Evolutionary conservation across 2,329 filamentous ascomycete species (phyloP), one percentile per base, ranked within the genome.

Genomic region (Clonostachys rhizophaga): DNA sequence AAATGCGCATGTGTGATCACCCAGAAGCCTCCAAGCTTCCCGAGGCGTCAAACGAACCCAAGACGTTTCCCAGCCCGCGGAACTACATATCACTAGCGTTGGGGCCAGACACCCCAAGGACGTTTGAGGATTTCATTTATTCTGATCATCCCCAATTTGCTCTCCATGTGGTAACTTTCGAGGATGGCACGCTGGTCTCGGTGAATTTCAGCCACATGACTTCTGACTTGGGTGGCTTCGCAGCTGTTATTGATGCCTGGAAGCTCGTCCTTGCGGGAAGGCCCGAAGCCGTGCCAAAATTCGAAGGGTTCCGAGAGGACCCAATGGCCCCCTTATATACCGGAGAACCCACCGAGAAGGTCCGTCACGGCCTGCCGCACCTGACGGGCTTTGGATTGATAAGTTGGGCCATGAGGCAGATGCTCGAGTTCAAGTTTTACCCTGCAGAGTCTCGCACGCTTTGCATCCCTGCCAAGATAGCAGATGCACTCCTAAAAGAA

Each of bases 1-100:
- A 64, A 34, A 58, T 61, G 13, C 47, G 50, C 16, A 63, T 76
- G 14, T 46, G 51, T 3, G 62, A 71, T 10, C 69, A 78, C 50
- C 62, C 67, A 0, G 47, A 70, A 1, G 36, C 36, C 8, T 40
- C 36, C 11, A 40, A n/a, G 14, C 14, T 42, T 18, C 40, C 40
- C 14, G 40, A 14, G 24, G 40, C 40, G 24, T 14, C 14, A 7
- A 20, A 42, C 8, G 24, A 42, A 13, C 40, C 40, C n/a, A 20
- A n/a, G 34, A 47, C 24, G 18, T 42, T 42, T 13, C 40, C 40
- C 16, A 14, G 16, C 20, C 14, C 40, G 40, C 18, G 14, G 3
- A 20, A 42, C 8, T 42, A 42, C 12, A 8, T 8, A 14, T 17
- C 40, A n/a, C 5, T 42, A 4, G 40, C 14, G 6, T 8, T 24